Conservation (phyloP, 2,329 filamentous ascomycete genomes). For the Chaetomium olivaceum region DNA sequence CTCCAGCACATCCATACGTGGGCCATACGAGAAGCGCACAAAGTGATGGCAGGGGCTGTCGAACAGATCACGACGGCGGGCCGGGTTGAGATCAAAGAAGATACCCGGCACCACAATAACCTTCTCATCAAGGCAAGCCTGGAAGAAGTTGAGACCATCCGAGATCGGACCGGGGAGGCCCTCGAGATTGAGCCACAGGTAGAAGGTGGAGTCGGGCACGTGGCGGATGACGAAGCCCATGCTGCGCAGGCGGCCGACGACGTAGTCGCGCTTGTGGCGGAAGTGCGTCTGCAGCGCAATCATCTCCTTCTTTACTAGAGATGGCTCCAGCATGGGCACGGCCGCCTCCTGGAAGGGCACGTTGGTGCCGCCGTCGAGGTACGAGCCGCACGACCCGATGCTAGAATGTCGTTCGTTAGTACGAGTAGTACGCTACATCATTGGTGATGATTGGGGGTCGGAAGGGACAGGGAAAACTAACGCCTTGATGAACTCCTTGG, state of each 20-base stretch:
- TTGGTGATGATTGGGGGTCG: background rate
- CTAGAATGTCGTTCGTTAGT: conserved; percentile 35
- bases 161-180: conserved; percentile 77
- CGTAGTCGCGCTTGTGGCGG: conserved; percentile 87
- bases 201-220: conserved; percentile 90
- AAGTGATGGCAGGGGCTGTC: conserved; percentile 94
- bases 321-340: conserved; percentile 87
- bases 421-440: background rate
- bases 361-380: conserved; percentile 91
- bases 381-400: conserved; percentile 87
- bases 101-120: conserved; percentile 96
- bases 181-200: conserved; percentile 73
- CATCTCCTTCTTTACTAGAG: conserved; percentile 82
- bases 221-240: conserved; percentile 88
- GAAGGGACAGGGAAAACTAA: conserved; percentile 38
- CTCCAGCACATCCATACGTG: conserved; percentile 75
- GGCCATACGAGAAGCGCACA: conserved; percentile 81
- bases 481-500: conserved; percentile 94
- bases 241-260: conserved; percentile 72
- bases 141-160: conserved; percentile 95
- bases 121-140: conserved; percentile 88
- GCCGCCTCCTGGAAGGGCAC: conserved; percentile 95
- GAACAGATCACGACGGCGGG: conserved; percentile 84
- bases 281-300: conserved; percentile 85
- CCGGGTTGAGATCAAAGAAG: conserved; percentile 96